Base-by-base conservation (phyloP, 305 asterid genomes). In the Plantago lanceolata region DNA sequence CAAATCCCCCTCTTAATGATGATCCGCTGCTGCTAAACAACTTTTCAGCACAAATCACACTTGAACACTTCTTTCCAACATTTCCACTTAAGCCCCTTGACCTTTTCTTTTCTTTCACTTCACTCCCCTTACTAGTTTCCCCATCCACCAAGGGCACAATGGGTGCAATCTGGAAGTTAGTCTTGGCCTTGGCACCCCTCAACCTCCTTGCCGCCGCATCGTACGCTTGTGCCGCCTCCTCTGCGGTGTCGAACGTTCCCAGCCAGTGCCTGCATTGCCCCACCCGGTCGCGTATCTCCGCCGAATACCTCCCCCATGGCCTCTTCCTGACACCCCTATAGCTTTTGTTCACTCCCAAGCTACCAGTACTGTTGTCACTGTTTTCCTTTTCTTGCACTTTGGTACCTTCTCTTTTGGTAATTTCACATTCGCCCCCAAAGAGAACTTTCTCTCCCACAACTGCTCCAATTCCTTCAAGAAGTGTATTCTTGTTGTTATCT, bases 221-320 rank as follows among this genome's bases (percentile, higher is more conserved):
- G 17, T 91, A 91, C 0, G 97, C 96, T 6, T 94, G 88, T 35
- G 96, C 97, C 19, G 97, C 96, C 54, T 90, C 97, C 76, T 90
- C 96, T 61, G 96, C 86, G 49, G 94, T 90, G 82, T 90, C 97
- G 70, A 88, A 90, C 0, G 97, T 91, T 0, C 97, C 97, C 0
- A 91, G 84, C 97, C 96, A 91, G 81, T 88, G 98, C 8, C 96
- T 84, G 78, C 98, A 91, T 73, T 96, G 80, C 31, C 96, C 98
- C 18, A 91, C 76, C 0, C 96, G 83, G 82, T 91, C 98, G 11
- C 96, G 90, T 35, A 91, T 91, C 89, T 91, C 98, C 4, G 96
- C 98, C 15, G 98, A 91, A 89, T 90, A 91, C 69, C 98, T 69
- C 71, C 98, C 98, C 98, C 98, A 91, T n/a, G 96, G 98, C 86